phyloP scores from a whole-genome alignment of 371 early-diverging fungal species.

The Saksenaea oblongispora region DNA sequence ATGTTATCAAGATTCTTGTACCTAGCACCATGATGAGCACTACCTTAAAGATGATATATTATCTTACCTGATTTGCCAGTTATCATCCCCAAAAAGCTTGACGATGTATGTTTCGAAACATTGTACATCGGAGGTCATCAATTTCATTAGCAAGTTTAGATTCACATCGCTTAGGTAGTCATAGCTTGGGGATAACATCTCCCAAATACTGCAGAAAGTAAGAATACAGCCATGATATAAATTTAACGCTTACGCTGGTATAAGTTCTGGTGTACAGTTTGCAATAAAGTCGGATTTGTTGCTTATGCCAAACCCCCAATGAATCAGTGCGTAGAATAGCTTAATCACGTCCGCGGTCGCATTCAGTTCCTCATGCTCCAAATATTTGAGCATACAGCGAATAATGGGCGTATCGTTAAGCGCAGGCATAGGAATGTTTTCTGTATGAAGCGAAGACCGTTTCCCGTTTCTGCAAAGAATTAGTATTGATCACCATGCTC shows the following conservation, averaged over 20 bases:
- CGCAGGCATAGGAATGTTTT: constrained; percentile 21
- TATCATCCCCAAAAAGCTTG: constrained; percentile 42
- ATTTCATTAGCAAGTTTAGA: constrained; percentile 42
- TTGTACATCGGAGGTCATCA: constrained; percentile 37
- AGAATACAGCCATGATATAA: neutral
- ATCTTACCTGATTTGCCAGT: constrained; percentile 53
- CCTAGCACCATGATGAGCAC: constrained; percentile 12
- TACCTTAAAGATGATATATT: neutral
- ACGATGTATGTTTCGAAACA: constrained; percentile 47
- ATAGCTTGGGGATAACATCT: constrained; percentile 38
- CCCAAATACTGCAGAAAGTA: constrained; percentile 42
- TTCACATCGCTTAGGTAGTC: constrained; percentile 42
- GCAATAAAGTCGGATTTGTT: constrained; percentile 36
- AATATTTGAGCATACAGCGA: constrained; percentile 35
- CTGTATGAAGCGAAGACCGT: constrained; percentile 26
- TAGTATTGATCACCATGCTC: neutral
- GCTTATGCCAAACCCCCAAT: constrained; percentile 42
- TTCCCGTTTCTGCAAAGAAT: constrained; percentile 25
- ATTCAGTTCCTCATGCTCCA: constrained; percentile 39
- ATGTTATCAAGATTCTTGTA: constrained; percentile 53
- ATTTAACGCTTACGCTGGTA: constrained; percentile 36
- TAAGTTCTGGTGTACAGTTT: constrained; percentile 34
- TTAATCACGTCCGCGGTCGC: constrained; percentile 37
- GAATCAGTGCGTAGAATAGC: constrained; percentile 40
- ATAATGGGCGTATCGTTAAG: constrained; percentile 37